Conservation (phyloP, 208 protist genomes). For the Leishmania martiniquensis region DNA sequence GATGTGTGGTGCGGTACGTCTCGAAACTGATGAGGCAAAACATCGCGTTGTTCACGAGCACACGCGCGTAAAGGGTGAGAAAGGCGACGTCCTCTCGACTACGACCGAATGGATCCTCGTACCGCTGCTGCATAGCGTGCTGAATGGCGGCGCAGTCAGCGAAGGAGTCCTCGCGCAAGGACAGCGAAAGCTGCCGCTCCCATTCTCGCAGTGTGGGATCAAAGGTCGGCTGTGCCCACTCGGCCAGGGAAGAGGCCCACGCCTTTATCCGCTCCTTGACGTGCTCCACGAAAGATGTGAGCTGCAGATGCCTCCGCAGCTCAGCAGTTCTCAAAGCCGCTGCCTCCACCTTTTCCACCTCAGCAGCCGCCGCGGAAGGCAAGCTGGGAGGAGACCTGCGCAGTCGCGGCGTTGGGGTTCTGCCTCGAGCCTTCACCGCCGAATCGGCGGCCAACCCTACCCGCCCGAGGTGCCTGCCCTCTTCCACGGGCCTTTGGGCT, state of each 20-base stretch:
- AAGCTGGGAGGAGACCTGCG: neutral
- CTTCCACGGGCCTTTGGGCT: neutral
- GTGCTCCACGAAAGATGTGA: slow-evolving; percentile 20
- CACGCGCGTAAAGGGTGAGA: slow-evolving; percentile 60
- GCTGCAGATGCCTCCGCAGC: slow-evolving; percentile 19
- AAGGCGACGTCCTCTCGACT: slow-evolving; percentile 28
- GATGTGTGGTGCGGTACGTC: slow-evolving; percentile 37
- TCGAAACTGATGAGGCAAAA: slow-evolving; percentile 74
- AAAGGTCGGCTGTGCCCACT: slow-evolving; percentile 36
- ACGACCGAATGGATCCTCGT: slow-evolving; percentile 32
- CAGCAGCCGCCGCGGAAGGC: neutral
- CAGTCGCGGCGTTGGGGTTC: neutral
- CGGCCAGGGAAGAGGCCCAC: slow-evolving; percentile 26
- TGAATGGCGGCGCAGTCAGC: slow-evolving; percentile 42
- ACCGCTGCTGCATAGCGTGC: slow-evolving; percentile 39
- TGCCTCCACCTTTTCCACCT: neutral
- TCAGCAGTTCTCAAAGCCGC: slow-evolving; percentile 17
- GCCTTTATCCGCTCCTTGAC: slow-evolving; percentile 20
- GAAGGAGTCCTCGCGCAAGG: slow-evolving; percentile 40
- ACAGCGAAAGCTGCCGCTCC: slow-evolving; percentile 39
- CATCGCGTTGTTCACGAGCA: slow-evolving; percentile 69
- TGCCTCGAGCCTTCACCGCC: neutral
- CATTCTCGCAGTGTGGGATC: slow-evolving; percentile 39
- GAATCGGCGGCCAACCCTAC: neutral
- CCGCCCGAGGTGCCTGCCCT: neutral